Base-by-base conservation (phyloP, 1,139 yeast genomes). In the Yamadazyma songkhlaensis region DNA sequence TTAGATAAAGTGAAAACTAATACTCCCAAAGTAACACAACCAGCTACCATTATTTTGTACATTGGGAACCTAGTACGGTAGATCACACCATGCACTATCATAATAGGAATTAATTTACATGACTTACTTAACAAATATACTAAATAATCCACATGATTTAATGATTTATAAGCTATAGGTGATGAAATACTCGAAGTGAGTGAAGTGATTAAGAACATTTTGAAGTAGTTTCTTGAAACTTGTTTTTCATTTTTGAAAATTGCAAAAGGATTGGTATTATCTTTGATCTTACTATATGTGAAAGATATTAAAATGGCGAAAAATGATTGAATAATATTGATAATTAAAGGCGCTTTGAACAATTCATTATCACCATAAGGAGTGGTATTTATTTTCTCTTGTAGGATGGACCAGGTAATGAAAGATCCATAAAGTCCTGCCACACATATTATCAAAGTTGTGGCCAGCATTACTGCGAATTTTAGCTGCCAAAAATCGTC, bases 71-170 rank as follows among this genome's bases (percentile, higher is more conserved):
- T 66, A 6, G 87, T 79, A 29, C 84, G 72, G 61, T 89, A 92
- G 17, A 86, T 55, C n/a, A 81, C 50, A 44, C 83, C 64, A 53
- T 89, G 97, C 3, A 92, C 84, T 25, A 86, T 59, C 84, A 92
- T 82, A 17, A 90, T 95, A 0, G 99, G 99, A 25, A 92, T 79
- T 57, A 92, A 72, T 54, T 92, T 92, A 58, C 98, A 92, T 36
- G 96, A 84, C 57, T 92, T 92, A 28, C 97, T 96, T 44, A 92
- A 72, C 48, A 92, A 73, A 50, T 79, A 83, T 0, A 95, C 84
- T 54, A 92, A 68, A 55, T 87, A 92, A 56, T 88, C 96, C 31
- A 92, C 94, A 55, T 92, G 88, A 37, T 75, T 71, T 45, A 92
- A 67, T 9, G 96, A 79, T 43, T 81, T 68, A 59, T 85, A 76